Evolutionary conservation across 2,329 filamentous ascomycete species (phyloP).

Genomic region (Thielaviopsis cerberus): DNA sequence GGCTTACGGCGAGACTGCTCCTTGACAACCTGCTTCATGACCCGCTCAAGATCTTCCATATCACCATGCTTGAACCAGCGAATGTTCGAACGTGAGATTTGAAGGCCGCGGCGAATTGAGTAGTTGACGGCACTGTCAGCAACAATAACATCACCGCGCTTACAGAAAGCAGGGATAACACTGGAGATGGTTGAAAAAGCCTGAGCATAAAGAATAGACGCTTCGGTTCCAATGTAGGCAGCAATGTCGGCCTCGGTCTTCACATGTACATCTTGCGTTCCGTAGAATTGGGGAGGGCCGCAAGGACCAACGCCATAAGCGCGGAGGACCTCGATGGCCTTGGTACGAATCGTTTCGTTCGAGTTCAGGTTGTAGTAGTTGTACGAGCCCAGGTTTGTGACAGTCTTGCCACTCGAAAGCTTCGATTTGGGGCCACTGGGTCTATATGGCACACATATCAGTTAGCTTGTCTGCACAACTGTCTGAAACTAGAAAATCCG

Average conservation of each 20-base stretch:
- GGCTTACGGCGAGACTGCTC: slow-evolving; percentile 75
- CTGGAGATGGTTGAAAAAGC: slow-evolving; percentile 93
- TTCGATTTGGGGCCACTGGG: slow-evolving; percentile 82
- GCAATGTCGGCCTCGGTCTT: slow-evolving; percentile 90
- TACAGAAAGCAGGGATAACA: slow-evolving; percentile 91
- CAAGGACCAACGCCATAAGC: slow-evolving; percentile 95
- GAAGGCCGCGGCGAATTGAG: slow-evolving; percentile 80
- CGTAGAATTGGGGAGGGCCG: slow-evolving; percentile 93
- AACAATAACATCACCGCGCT: slow-evolving; percentile 91
- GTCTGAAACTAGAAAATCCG: not conserved
- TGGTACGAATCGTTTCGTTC: slow-evolving; percentile 84
- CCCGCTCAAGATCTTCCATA: slow-evolving; percentile 76
- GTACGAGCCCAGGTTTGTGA: slow-evolving; percentile 82
- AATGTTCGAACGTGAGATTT: slow-evolving; percentile 79
- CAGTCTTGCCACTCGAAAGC: slow-evolving; percentile 70
- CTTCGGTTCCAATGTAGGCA: slow-evolving; percentile 67
- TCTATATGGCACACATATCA: slow-evolving; percentile 25
- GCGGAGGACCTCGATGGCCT: slow-evolving; percentile 80
- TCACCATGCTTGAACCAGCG: slow-evolving; percentile 93
- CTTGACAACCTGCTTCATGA: slow-evolving; percentile 67
- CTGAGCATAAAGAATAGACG: slow-evolving; percentile 89
- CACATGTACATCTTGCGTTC: slow-evolving; percentile 95
- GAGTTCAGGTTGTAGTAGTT: slow-evolving; percentile 96
- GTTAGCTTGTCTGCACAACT: not conserved
- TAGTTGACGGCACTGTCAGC: slow-evolving; percentile 88